Percentiles rank a stretch among this genome's conserved stretches.
Conservation (phyloP, 306 rosid genomes). For the Styphnolobium japonicum region DNA sequence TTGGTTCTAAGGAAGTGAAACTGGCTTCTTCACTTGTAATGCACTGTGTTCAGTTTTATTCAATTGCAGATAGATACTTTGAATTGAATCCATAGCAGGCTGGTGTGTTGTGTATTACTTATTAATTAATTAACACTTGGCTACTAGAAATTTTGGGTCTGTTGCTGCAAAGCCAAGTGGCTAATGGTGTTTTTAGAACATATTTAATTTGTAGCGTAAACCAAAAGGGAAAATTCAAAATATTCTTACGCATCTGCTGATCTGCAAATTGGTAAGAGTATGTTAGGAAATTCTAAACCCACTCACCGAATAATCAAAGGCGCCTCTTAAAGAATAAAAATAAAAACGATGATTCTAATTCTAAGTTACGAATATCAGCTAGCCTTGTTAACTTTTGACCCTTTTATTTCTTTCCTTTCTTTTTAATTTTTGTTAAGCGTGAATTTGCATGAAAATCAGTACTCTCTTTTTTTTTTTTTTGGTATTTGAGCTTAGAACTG, state of each 20-base stretch:
- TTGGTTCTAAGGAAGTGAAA: not conserved
- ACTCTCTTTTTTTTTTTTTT: too few relatives aligned
- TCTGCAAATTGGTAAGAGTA: not conserved
- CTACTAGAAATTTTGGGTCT: not conserved
- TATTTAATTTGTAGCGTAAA: too few relatives aligned
- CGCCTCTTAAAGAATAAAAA: too few relatives aligned
- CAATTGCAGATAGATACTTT: not conserved
- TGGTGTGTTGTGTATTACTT: not conserved
- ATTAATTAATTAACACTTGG: not conserved
- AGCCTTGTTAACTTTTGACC: too few relatives aligned
- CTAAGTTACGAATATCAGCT: too few relatives aligned
- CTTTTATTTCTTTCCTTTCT: too few relatives aligned
- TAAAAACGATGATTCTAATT: not conserved
- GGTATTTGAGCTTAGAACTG: too few relatives aligned
- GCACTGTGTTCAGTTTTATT: conserved; percentile 14
- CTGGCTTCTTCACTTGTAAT: conserved; percentile 28
- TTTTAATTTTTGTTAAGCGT: too few relatives aligned
- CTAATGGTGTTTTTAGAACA: not conserved
- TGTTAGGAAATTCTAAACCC: not conserved
- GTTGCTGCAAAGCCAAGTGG: not conserved
- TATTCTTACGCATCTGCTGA: not conserved
- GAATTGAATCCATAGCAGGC: conserved; percentile 8
- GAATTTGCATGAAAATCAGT: too few relatives aligned
- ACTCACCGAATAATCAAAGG: not conserved
- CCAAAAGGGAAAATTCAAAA: not conserved